These are phyloP conservation scores for Chalaropsis thielavioides DNA, from an alignment of 2,329 filamentous ascomycete genomes.

Conservation along the genomic window DNA sequence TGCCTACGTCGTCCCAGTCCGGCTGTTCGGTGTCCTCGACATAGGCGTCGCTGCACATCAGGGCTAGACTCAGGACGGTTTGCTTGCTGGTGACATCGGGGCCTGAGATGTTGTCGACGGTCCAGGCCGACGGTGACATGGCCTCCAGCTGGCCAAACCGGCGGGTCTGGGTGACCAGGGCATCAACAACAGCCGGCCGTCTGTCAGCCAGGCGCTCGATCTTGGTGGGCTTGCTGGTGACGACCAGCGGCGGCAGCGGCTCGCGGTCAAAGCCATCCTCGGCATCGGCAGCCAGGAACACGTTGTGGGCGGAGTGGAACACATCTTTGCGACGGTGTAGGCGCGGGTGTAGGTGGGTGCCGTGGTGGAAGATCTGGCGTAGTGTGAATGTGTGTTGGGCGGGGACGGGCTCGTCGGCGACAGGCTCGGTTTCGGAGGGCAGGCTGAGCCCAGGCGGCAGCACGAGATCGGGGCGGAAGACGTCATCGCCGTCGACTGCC, in stretches of 20 bases:
- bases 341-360: slow-evolving; percentile 60
- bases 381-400: slow-evolving; percentile 51
- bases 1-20: slow-evolving; percentile 72
- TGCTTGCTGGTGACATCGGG: slow-evolving; percentile 77
- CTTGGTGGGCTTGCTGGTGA: slow-evolving; percentile 47
- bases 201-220: slow-evolving; percentile 77
- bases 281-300: slow-evolving; percentile 49
- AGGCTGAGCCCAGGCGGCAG: slow-evolving; percentile 29
- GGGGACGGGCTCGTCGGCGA: slow-evolving; percentile 26
- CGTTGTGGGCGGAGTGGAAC: slow-evolving; percentile 32
- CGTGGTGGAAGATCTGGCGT: slow-evolving; percentile 86
- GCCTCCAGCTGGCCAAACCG: slow-evolving; percentile 51
- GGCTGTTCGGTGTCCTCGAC: slow-evolving; percentile 54
- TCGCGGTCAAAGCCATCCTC: slow-evolving; percentile 42
- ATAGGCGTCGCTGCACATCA: slow-evolving; percentile 84
- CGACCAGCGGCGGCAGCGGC: slow-evolving; percentile 39
- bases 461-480: slow-evolving; percentile 30
- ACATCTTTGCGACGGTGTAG: slow-evolving; percentile 69
- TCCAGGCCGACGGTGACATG: slow-evolving; percentile 65
- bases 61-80: slow-evolving; percentile 69
- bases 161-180: slow-evolving; percentile 59
- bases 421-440: slow-evolving; percentile 28
- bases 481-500: slow-evolving; percentile 24
- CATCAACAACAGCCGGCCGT: slow-evolving; percentile 60
- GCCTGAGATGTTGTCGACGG: slow-evolving; percentile 58